Percentiles rank a stretch among this genome's conserved stretches.
Evolutionary conservation across 345 rosid genomes (phyloP).

Genomic region (Hibiscus mutabilis): DNA sequence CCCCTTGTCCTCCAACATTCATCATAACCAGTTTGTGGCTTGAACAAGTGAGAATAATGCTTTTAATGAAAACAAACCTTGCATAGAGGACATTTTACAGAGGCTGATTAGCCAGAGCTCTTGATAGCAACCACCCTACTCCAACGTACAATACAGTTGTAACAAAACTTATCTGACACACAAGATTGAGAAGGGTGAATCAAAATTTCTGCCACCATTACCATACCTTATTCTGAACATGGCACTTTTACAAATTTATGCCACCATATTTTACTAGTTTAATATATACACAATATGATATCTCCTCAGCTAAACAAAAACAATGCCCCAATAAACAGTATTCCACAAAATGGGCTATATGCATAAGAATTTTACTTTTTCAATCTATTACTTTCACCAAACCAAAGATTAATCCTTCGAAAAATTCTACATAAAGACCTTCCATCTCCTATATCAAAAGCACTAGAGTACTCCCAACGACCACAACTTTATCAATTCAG

Average conservation of each 20-base stretch:
- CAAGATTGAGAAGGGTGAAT: neutral
- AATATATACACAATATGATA: neutral
- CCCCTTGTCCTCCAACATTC: neutral
- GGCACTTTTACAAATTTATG: neutral
- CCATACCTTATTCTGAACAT: neutral
- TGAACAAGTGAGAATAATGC: neutral
- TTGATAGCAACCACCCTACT: slow-evolving; percentile 58
- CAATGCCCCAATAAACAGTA: neutral
- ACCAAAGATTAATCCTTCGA: neutral
- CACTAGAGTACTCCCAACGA: neutral
- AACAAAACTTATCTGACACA: slow-evolving; percentile 82
- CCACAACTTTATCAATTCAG: neutral
- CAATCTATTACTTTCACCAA: neutral
- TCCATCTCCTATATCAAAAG: neutral
- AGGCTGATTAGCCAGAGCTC: slow-evolving; percentile 34
- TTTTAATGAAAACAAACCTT: slow-evolving; percentile 44
- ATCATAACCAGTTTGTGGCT: neutral
- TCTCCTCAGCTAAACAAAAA: neutral
- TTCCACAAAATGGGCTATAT: too few relatives aligned
- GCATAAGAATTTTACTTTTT: neutral
- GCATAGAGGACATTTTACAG: slow-evolving; percentile 79
- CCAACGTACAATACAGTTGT: slow-evolving; percentile 72
- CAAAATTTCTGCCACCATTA: neutral
- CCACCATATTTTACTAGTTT: neutral
- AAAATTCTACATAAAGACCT: neutral